Evolutionary conservation across 768 basidiomycete species (phyloP), one percentile per base, ranked within the genome.

Genomic region (Nidularia sp.): DNA sequence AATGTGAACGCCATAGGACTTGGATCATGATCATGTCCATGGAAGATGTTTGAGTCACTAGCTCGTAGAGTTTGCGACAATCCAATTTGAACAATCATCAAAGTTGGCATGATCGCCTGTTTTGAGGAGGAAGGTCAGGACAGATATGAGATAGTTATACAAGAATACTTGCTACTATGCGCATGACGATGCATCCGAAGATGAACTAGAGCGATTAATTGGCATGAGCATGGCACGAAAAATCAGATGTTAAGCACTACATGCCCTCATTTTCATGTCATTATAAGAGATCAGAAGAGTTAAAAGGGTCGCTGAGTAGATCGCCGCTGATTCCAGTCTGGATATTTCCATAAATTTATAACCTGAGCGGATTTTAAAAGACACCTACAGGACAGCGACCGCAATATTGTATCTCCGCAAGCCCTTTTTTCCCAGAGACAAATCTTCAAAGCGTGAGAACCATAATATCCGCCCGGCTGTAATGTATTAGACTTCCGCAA

Each of bases 21-120:
- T 29, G 25, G 25, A 29, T 29, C 25, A 29, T 29, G 25, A 29
- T 29, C 25, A 29, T 29, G 25, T 29, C 25, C 25, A 4, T 29
- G 25, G 25, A 29, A 29, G 4, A 29, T 29, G 4, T 29, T 29
- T 29, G 25, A 29, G 25, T 29, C 25, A 29, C 25, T 4, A 29
- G 25, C 25, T 29, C 25, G 25, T 29, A 29, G 25, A 29, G 25
- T 48, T 6, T 52, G 48, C 39, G 51, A 51, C 25, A 60, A 49
- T 8, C 62, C 65, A 18, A 66, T 53, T 52, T 64, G 62, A 7
- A 66, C 65, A 15, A 66, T 59, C 44, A 66, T 48, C 3, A 62
- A 53, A 9, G 65, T 62, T 7, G 65, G 65, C 55, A 62, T 62
- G 31, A 66, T 62, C 3, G 58, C 57, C 65, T 64, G 41, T 2